Percentiles rank a stretch among this genome's conserved stretches.
Conservation (phyloP, 306 rosid genomes). For the Boehmeria nivea region DNA sequence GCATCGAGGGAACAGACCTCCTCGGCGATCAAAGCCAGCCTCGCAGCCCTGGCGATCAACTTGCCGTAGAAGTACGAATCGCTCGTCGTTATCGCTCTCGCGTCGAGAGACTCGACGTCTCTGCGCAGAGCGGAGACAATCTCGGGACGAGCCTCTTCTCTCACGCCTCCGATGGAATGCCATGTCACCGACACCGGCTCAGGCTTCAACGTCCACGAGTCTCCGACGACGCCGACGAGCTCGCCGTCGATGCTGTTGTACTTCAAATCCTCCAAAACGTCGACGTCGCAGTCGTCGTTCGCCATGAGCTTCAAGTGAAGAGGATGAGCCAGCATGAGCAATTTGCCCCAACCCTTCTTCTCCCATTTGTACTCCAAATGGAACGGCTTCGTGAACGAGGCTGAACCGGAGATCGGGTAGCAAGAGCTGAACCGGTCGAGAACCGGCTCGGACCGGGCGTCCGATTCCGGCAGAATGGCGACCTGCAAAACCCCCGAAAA, state of each 20-base stretch:
- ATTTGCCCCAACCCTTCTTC: conserved; percentile 62
- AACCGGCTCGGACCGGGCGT: conserved; percentile 22
- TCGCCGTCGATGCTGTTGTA: conserved; percentile 84
- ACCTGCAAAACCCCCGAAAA: conserved; percentile 67
- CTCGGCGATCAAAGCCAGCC: conserved; percentile 85
- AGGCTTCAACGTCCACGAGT: conserved; percentile 57
- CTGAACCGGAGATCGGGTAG: conserved; percentile 75
- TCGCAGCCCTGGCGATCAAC: conserved; percentile 74
- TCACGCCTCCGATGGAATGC: conserved; percentile 65
- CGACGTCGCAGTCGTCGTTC: conserved; percentile 20
- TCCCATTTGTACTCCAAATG: conserved; percentile 66
- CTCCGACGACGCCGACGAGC: conserved; percentile 78
- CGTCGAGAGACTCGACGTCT: conserved; percentile 50
- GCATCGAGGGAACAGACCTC: conserved; percentile 50
- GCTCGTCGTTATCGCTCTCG: conserved; percentile 26
- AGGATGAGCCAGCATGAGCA: conserved; percentile 81
- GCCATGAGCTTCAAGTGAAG: conserved; percentile 58
- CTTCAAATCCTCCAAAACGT: conserved; percentile 50
- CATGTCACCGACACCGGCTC: conserved; percentile 62
- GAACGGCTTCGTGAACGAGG: conserved; percentile 48
- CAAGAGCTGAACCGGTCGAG: conserved; percentile 59
- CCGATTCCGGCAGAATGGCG: conserved; percentile 45
- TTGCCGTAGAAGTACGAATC: conserved; percentile 68
- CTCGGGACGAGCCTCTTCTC: conserved; percentile 35
- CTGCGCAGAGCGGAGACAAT: conserved; percentile 44